Evolutionary conservation across 2,329 filamentous ascomycete genomes (phyloP), one percentile per base, ranked within the genome.

Genomic region (Raffaelea deltoideospora): DNA sequence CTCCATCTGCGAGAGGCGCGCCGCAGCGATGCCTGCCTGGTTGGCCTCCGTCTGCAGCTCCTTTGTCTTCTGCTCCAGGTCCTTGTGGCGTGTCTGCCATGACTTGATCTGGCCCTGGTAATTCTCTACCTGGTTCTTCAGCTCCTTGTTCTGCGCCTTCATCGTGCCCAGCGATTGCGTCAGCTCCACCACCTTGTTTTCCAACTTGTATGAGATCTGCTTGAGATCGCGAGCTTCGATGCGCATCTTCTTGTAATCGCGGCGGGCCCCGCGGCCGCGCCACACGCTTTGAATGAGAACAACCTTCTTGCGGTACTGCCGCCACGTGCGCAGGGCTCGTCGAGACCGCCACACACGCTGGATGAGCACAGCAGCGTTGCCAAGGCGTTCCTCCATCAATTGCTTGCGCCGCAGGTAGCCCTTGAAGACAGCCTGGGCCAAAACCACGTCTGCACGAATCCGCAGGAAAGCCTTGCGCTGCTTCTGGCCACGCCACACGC

Each of bases 131-230:
- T 96, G 87, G 26, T 73, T 78, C 48, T 81, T 68, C 43, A 98
- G 69, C 40, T 73, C 72, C 67, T 93, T 95, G 72, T 98, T 98
- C 61, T 94, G 84, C 44, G 79, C 74, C 65, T 93, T 94, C 70
- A 94, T 80, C 10, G 85, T 79, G 46, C 90, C 87, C 49, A 98
- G 62, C 34, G 80, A 84, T 58, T 98, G 90, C 1, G 90, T 98
- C 51, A 98, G 72, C 63, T 98, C 90, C 44, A 98, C 85, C 44
- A 98, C 90, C 75, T 98, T 98, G 71, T 98, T 96, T 59, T 98
- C 90, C 50, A 98, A 67, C 67, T 94, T 96, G 69, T 98, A 98
- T 3, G 90, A 96, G 48, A 98, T 98, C 60, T 96, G 88, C 69
- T 96, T 96, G 56, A 98, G 73, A 64, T 98, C 92, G 53, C 90